Base-by-base conservation (phyloP, 1,139 yeast genomes). In the Scheffersomyces quercinus region DNA sequence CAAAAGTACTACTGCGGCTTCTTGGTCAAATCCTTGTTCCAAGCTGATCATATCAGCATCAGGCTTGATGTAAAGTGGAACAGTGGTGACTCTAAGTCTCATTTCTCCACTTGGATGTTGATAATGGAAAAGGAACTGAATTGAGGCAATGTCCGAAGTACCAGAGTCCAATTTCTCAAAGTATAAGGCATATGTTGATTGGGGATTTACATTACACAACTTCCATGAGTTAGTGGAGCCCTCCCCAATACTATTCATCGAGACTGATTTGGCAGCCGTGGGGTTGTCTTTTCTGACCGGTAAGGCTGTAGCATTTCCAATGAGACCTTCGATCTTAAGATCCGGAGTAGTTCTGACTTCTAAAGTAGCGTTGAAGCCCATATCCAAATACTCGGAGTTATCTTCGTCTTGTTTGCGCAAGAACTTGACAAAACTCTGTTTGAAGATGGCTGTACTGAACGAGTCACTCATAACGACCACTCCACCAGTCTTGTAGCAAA, bases 101-200 rank as follows among this genome's bases (percentile, higher is more conserved):
- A 73, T 60, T 48, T 70, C 73, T 43, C 77, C 81, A 43, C 66
- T 67, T 8, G 77, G 69, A 51, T 75, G 81, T 61, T 88, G 95
- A 61, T 88, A 89, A 58, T 83, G 86, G 44, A 90, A 85, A 46
- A 87, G 70, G 58, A 79, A 87, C 63, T 89, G 97, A 20, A 88
- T 66, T 29, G 75, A 70, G 2, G 76, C 73, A 32, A 68, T 50
- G 16, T 53, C 53, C 13, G 54, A 46, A 11, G 45, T 32, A 4
- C 56, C 40, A 1, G 73, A 72, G 44, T 75, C 79, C 28, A 69
- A 57, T 42, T 80, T 71, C 36, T 82, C 88, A 55, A 81, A 80
- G 53, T 75, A 78, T 4, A 83, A 47, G 0, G 79, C 82, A 62
- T 77, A 83, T 0, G 87, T 70, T 0, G 85, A 79, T 52, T 79